Base-by-base conservation (phyloP, 1,139 yeast species). In the Sugiyamaella neomexicana region DNA sequence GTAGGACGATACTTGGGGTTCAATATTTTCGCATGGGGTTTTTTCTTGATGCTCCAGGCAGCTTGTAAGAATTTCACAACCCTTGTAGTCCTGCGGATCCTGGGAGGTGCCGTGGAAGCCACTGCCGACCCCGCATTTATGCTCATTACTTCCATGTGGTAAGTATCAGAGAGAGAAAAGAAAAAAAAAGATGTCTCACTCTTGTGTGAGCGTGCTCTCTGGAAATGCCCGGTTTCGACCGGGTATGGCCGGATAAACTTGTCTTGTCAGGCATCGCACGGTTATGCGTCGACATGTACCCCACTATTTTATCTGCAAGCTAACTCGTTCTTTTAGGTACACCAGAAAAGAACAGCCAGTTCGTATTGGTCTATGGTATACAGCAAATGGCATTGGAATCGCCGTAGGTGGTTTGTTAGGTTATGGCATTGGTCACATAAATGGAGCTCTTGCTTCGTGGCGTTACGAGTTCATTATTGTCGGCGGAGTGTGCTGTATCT, bases 51-150 rank as follows among this genome's bases (percentile, higher is more conserved):
- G 37, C 60, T 62, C 39, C 83, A 79, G 60, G 74, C 81, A 27
- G 82, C 83, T 1, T 52, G 57, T 36, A 46, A 49, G 10, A 64
- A 67, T 12, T 81, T 79, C 62, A 80, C 78, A 1, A 75, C 81
- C 0, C 68, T 80, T 29, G 72, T 80, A 69, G 75, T 75, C n/a
- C 73, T 80, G n/a, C 68, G 85, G 53, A 75, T 77, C 20, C 63
- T 82, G 12, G 63, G 82, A 32, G 89, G 89, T 1, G 69, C 77
- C 50, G 75, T 80, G 49, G 89, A 83, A 65, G 74, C 81, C 42
- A 72, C 80, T 17, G 73, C 80, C 6, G 2, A 42, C 29, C 85
- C 86, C 2, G 78, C 81, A 1, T 75, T 79, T 61, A 77, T 80
- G 48, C 71, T 80, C 45, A 71, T 83, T 42, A 80, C 85, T 7